These are phyloP conservation scores for Spatholobus suberectus DNA, from an alignment of 306 rosid genomes.

Conservation along the genomic window DNA sequence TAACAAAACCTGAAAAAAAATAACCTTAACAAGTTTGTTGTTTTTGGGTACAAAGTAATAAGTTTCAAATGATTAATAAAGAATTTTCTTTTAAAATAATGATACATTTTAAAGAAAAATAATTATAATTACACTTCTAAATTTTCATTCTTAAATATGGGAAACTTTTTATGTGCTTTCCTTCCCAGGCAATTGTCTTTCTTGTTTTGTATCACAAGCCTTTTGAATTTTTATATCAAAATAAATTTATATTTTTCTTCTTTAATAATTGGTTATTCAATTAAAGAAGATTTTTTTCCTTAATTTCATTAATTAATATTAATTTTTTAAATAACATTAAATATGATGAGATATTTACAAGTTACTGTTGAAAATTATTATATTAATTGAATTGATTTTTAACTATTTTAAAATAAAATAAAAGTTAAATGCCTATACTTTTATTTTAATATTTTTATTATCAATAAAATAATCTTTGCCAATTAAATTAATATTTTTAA, in stretches of 20 bases:
- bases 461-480: background rate
- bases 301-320: background rate
- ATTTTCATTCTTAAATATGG: background rate
- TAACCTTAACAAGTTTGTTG: background rate
- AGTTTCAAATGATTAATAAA: too few relatives aligned
- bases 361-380: background rate
- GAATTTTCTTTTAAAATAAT: background rate
- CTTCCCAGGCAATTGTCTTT: background rate
- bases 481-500: background rate
- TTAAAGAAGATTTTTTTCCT: background rate
- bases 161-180: background rate
- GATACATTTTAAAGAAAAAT: background rate
- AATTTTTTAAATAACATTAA: background rate
- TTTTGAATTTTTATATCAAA: background rate
- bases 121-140: background rate
- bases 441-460: background rate
- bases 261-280: background rate
- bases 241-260: background rate
- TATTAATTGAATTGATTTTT: background rate
- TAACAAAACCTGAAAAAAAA: too few relatives aligned
- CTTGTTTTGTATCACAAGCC: background rate
- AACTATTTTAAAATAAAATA: background rate
- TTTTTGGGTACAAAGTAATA: too few relatives aligned
- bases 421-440: background rate
- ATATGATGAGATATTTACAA: background rate